phyloP scores from a whole-genome alignment of 805 yeast genomes.

The Zygosaccharomyces siamensis region DNA sequence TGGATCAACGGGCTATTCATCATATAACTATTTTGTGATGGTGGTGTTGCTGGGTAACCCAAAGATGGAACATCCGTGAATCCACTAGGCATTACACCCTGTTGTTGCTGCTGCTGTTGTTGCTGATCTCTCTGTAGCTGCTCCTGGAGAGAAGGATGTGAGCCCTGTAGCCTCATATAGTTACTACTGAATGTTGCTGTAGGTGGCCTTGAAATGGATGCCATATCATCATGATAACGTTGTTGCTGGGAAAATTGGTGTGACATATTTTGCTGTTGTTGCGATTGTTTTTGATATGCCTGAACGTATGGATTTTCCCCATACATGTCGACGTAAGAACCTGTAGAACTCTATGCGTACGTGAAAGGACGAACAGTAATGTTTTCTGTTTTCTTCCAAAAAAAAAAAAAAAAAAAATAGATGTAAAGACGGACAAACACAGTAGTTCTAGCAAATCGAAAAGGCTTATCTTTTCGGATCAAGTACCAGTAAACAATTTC shows the following conservation, averaged over 20 bases:
- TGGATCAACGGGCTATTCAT: constrained; percentile 17
- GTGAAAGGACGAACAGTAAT: too few species aligned
- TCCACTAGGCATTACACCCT: constrained; percentile 15
- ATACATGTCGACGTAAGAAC: not conserved
- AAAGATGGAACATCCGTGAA: constrained; percentile 32
- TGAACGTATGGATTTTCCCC: constrained; percentile 5
- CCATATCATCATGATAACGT: constrained; percentile 11
- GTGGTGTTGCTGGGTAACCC: constrained; percentile 33
- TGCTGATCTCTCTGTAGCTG: constrained; percentile 19
- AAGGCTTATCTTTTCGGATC: not conserved
- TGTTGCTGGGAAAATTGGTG: constrained; percentile 7
- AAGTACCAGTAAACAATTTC: not conserved
- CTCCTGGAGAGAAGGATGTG: constrained; percentile 38
- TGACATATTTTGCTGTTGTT: constrained; percentile 9
- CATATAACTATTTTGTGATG: constrained; percentile 17
- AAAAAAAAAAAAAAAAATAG: not conserved
- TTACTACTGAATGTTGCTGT: constrained; percentile 35
- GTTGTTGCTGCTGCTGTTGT: constrained; percentile 2
- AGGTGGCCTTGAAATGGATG: constrained; percentile 31
- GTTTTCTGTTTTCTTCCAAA: too few species aligned
- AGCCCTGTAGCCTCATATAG: constrained; percentile 37
- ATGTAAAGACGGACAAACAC: not conserved
- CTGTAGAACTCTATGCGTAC: not conserved
- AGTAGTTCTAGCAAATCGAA: not conserved
- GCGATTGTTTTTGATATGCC: constrained; percentile 1